phyloP scores from a whole-genome alignment of 2,329 filamentous ascomycete genomes.

The Xylariaceae sp. region DNA sequence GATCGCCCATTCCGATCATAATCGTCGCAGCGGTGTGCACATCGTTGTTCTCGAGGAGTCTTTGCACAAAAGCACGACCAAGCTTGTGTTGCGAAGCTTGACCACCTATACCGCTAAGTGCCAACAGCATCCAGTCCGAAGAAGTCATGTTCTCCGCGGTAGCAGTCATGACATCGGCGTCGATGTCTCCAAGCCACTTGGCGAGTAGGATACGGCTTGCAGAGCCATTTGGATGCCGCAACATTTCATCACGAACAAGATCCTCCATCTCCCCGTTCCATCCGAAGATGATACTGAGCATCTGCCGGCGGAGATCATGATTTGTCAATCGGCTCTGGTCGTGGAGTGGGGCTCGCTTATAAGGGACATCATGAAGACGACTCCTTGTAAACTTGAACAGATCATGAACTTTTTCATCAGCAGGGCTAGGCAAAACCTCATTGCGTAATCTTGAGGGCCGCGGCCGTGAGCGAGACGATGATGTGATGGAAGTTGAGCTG shows the following conservation, averaged over 20 bases:
- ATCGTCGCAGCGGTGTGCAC: slow-evolving; percentile 90
- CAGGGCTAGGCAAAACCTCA: slow-evolving; percentile 75
- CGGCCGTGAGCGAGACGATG: slow-evolving; percentile 43
- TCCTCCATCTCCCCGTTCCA: slow-evolving; percentile 85
- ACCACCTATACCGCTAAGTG: slow-evolving; percentile 81
- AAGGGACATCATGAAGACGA: slow-evolving; percentile 78
- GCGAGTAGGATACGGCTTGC: slow-evolving; percentile 77
- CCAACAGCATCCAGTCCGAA: slow-evolving; percentile 95
- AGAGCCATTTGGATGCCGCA: slow-evolving; percentile 69
- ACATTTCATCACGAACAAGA: slow-evolving; percentile 81
- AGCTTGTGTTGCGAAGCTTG: slow-evolving; percentile 82
- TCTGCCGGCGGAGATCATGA: slow-evolving; percentile 81
- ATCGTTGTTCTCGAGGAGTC: slow-evolving; percentile 84
- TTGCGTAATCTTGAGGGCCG: slow-evolving; percentile 72
- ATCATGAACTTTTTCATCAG: slow-evolving; percentile 69
- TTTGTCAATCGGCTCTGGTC: slow-evolving; percentile 63
- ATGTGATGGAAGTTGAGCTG: slow-evolving; percentile 49
- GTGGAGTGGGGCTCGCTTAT: slow-evolving; percentile 62
- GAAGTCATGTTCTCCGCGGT: slow-evolving; percentile 85
- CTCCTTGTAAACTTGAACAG: slow-evolving; percentile 84
- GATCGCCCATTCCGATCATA: slow-evolving; percentile 85
- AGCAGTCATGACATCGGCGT: slow-evolving; percentile 75
- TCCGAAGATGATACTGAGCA: slow-evolving; percentile 92
- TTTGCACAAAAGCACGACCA: slow-evolving; percentile 85
- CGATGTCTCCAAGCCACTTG: slow-evolving; percentile 89